Evolutionary conservation across 371 early-diverging fungal genomes (phyloP), one percentile per base, ranked within the genome.

Genomic region (Saksenaea oblongispora): DNA sequence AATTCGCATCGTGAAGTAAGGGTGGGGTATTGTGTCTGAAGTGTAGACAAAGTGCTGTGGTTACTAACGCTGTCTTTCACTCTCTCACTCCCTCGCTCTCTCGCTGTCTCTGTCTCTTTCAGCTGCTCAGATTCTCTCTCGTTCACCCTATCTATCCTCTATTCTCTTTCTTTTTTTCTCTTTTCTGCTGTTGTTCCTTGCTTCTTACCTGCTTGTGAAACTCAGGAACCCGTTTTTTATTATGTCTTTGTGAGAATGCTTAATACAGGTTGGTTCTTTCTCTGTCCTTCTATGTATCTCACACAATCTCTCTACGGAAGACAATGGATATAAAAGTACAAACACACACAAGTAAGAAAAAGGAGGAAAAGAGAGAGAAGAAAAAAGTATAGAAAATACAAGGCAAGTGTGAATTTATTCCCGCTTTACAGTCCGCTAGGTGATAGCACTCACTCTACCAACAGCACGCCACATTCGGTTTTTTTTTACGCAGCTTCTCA

Each of bases 1-100:
- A 56, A 80, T 72, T 58, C 75, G 65, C 79, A 78, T 78, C 10
- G n/a, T 63, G 28, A 31, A 15, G 17, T 34, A 34, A 56, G 34
- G 34, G 4, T n/a, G 57, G 15, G 27, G 27, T 31, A 26, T 34
- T 56, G 57, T 63, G 13, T 47, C 51, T 47, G 51, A 47, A 47
- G 17, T 0, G 18, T 41, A 31, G 7, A 31, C 2, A 31, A 31
- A 31, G 7, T 2, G 7, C 31, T 31, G 7, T 31, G 31, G 31
- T 22, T 22, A 47, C 39, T 14, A 41, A 3, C 5, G n/a, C 26
- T 55, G 8, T 34, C 24, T 26, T 58, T 44, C 39, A 10, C n/a
- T 39, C 24, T 14, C 1, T 58, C 36, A 15, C 26, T 42, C 39
- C 34, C 4, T 58, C 8, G 26, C 9, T 5, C 2, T 54, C 27